Evolutionary conservation across 148 eudicot genomes (phyloP), one percentile per base, ranked within the genome.

Genomic region (Rhododendron simsii): DNA sequence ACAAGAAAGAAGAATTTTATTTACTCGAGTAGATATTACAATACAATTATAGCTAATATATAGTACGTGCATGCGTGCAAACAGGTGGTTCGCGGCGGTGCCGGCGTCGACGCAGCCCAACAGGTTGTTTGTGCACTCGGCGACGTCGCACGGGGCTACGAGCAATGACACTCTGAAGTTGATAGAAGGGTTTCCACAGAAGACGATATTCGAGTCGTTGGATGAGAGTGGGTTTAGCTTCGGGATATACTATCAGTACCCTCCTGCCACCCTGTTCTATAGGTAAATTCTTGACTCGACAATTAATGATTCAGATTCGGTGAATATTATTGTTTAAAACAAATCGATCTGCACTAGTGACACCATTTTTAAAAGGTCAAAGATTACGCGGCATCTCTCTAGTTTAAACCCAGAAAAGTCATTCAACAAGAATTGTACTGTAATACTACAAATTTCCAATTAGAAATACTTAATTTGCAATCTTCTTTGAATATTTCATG

Each of bases 91-190:
- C 53, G 91, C 93, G 16, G 89, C 97, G 8, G 81, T 89, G 8
- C 97, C 94, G 0, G 92, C 93, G 26, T 90, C 94, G n/a, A 93
- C 95, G 7, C 97, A 94, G 53, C 97, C 97, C 3, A 93, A 94
- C 73, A 85, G 97, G 88, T 21, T 93, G 83, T 94, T 81, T 48
- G 90, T 94, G 71, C 97, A 94, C 78, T 92, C 97, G 10, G 95
- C 97, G 59, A 81, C 88, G 61, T 86, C 88, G 69, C 88, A 82
- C 12, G 84, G 84, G 37, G 48, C 84, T 8, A 82, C 84, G 21
- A n/a, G 84, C 3, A 82, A 82, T 14, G 53, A 82, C 3, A 41
- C 74, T 1, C 3, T 21, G 35, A 23, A 28, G 73, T 8, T 82
- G 84, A 41, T 82, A 5, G 75, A 37, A 59, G 84, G 84, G 84